A percentile compares a stretch with the other conserved stretches of the same genome.
phyloP scores from a whole-genome alignment of 768 basidiomycete species.

The Tylopilus felleus region DNA sequence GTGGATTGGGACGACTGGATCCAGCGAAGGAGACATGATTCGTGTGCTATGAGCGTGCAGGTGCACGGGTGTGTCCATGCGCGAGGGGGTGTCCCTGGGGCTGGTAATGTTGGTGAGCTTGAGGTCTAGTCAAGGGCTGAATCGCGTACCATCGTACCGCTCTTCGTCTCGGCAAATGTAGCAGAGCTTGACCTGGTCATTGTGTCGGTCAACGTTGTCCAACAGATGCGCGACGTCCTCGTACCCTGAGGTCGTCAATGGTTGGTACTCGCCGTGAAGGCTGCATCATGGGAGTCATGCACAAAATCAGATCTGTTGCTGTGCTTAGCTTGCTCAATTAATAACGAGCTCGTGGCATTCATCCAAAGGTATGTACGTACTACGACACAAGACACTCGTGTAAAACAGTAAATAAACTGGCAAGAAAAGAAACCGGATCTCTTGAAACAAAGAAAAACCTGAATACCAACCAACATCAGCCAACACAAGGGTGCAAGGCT shows the following conservation, averaged over 20 bases:
- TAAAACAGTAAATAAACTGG: background rate
- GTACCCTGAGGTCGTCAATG: conserved; percentile 34
- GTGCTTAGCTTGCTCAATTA: background rate
- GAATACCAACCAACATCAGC: conserved; percentile 6
- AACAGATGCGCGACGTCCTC: background rate
- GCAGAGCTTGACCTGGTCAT: conserved; percentile 61
- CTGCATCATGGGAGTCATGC: conserved; percentile 20
- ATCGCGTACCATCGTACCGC: conserved; percentile 37
- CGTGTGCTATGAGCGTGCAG: conserved; percentile 79
- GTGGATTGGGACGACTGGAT: conserved; percentile 67
- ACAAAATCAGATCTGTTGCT: background rate
- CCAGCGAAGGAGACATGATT: conserved; percentile 77
- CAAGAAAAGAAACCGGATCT: background rate
- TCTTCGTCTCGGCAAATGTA: conserved; percentile 82
- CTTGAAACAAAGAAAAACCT: background rate
- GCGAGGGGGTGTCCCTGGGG: conserved; percentile 45
- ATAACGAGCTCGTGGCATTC: conserved; percentile 14
- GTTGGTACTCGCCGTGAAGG: conserved; percentile 28
- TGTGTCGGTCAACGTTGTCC: conserved; percentile 1
- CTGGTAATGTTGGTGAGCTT: conserved; percentile 23
- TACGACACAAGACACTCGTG: conserved; percentile 8
- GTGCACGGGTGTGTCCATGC: conserved; percentile 78
- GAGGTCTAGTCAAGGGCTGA: background rate
- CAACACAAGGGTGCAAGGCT: conserved; percentile 12
- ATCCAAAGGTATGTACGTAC: conserved; percentile 17